These are phyloP conservation scores for Zasmidium cellare DNA, from an alignment of 2,329 filamentous ascomycete genomes.

Conservation along the genomic window DNA sequence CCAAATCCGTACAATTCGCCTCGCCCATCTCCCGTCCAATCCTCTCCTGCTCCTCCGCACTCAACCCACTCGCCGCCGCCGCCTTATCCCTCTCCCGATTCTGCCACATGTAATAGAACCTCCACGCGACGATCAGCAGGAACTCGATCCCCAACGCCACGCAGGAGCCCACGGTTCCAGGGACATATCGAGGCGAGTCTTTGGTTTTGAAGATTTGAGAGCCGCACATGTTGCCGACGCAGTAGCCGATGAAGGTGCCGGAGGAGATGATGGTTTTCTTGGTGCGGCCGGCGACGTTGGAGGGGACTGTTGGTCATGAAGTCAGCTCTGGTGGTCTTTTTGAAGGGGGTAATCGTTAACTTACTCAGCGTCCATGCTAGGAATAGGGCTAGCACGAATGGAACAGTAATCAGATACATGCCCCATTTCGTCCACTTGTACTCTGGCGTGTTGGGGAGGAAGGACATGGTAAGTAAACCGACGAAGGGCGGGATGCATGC, in stretches of 20 bases:
- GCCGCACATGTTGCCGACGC: conserved; percentile 51
- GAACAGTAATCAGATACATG: conserved; percentile 37
- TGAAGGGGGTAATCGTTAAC: too few relatives aligned
- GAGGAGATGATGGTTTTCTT: conserved; percentile 50
- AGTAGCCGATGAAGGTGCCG: conserved; percentile 50
- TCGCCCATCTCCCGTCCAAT: conserved; percentile 67
- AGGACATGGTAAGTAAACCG: conserved; percentile 36
- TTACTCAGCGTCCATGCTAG: conserved; percentile 34
- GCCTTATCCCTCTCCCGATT: conserved; percentile 35
- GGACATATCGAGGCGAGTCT: conserved; percentile 48
- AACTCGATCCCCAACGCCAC: conserved; percentile 35
- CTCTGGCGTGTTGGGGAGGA: conserved; percentile 33
- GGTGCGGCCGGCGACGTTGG: conserved; percentile 49
- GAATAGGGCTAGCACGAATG: conserved; percentile 35
- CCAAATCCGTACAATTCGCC: conserved; percentile 69
- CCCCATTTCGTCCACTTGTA: conserved; percentile 40
- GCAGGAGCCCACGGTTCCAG: conserved; percentile 44
- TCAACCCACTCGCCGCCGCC: conserved; percentile 26
- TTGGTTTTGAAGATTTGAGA: conserved; percentile 48
- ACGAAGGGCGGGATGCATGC: conserved; percentile 35
- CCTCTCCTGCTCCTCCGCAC: conserved; percentile 61
- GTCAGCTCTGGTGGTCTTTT: too few relatives aligned
- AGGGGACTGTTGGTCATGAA: conserved; percentile 36
- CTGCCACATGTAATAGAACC: conserved; percentile 42
- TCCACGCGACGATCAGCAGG: conserved; percentile 42